These are phyloP conservation scores for Entomortierella chlamydospora DNA, from an alignment of 192 early-diverging fungal species.

Conservation along the genomic window DNA sequence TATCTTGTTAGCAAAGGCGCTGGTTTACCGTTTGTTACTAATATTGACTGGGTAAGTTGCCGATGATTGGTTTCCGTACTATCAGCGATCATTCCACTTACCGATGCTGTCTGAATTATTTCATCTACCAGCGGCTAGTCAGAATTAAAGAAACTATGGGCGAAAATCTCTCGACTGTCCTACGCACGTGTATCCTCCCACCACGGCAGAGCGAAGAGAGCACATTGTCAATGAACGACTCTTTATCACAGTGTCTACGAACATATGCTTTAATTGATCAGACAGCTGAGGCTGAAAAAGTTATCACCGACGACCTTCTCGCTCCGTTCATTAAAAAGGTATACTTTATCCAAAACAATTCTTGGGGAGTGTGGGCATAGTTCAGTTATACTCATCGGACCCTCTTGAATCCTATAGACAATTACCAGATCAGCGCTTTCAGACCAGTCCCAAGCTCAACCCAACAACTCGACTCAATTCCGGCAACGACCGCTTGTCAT, in stretches of 20 bases:
- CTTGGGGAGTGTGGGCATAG: no score
- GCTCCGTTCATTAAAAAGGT: conserved; percentile 68
- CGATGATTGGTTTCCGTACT: neutral
- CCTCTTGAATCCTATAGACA: conserved; percentile 9
- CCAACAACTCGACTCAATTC: neutral
- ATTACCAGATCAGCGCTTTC: conserved; percentile 30
- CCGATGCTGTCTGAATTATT: neutral
- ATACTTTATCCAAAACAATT: no score
- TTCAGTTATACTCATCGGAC: no score
- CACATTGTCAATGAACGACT: conserved; percentile 51
- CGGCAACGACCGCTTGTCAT: conserved; percentile 49
- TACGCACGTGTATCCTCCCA: conserved; percentile 61
- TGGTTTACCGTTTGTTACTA: conserved; percentile 73
- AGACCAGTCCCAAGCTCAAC: neutral
- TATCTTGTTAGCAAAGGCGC: conserved; percentile 75
- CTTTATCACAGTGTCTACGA: conserved; percentile 75
- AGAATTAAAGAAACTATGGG: conserved; percentile 81
- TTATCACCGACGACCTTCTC: conserved; percentile 69
- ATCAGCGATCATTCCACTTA: neutral
- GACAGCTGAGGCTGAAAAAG: conserved; percentile 68
- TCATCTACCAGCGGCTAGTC: conserved; percentile 63
- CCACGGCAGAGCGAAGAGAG: conserved; percentile 29
- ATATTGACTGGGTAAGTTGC: conserved; percentile 76
- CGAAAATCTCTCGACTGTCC: conserved; percentile 65
- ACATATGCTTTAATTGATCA: conserved; percentile 82